Evolutionary conservation across 192 early-diverging fungal species (phyloP).

Genomic region (Kickxella alabastrina): DNA sequence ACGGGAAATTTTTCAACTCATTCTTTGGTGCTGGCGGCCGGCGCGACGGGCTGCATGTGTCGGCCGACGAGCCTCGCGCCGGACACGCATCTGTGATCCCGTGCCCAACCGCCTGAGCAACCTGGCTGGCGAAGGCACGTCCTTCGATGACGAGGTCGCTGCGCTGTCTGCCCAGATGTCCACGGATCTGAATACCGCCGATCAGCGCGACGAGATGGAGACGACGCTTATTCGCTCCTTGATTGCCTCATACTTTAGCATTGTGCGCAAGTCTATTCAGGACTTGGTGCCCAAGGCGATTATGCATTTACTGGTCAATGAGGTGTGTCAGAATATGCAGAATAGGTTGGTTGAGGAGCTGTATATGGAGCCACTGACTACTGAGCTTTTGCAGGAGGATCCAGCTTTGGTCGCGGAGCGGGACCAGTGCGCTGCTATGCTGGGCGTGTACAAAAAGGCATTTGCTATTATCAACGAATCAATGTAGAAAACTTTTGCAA

Average conservation of each 20-base stretch:
- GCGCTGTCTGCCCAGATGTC: conserved; percentile 47
- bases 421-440: conserved; percentile 69
- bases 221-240: conserved; percentile 74
- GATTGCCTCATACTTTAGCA: conserved; percentile 73
- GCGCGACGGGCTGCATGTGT: conserved; percentile 40
- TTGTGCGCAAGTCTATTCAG: conserved; percentile 76
- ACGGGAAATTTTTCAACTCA: conserved; percentile 47
- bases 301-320: conserved; percentile 78
- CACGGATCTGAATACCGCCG: conserved; percentile 39
- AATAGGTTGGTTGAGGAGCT: conserved; percentile 71
- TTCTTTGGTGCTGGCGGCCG: conserved; percentile 35
- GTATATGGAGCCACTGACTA: conserved; percentile 67
- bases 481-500: conserved; percentile 17
- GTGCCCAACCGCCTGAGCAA: conserved; percentile 47
- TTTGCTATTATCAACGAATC: conserved; percentile 59
- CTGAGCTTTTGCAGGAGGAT: conserved; percentile 72
- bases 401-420: conserved; percentile 67
- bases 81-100: conserved; percentile 38
- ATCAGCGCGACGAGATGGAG: conserved; percentile 71
- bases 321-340: conserved; percentile 68
- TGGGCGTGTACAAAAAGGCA: conserved; percentile 74
- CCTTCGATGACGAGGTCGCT: conserved; percentile 37
- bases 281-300: conserved; percentile 79
- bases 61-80: conserved; percentile 35
- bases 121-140: conserved; percentile 29